phyloP scores from a whole-genome alignment of 345 rosid genomes.

The Arabidopsis thaliana region DNA sequence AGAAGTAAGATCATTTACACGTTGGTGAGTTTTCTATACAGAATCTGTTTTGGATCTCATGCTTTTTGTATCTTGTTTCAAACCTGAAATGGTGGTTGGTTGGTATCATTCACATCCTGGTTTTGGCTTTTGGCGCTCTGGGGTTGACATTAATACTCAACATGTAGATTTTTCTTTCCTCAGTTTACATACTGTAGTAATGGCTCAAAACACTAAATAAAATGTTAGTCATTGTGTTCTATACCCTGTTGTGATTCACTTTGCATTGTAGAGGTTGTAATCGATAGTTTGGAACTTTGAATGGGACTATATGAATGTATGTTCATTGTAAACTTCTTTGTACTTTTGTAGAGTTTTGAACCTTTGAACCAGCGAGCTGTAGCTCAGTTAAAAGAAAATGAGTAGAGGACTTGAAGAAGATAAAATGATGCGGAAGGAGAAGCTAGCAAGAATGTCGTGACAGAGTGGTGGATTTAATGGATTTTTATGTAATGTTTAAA shows the following conservation, averaged over 20 bases:
- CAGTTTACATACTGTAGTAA: background rate
- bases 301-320: background rate
- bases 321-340: constrained; percentile 21
- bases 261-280: background rate
- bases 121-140: constrained; percentile 99
- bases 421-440: too few species aligned
- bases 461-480: too few species aligned
- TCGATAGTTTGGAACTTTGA: too few species aligned
- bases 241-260: background rate
- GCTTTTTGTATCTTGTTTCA: constrained; percentile 35
- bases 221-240: background rate
- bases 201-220: background rate
- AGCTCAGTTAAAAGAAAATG: constrained; percentile 38
- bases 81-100: constrained; percentile 99
- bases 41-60: too few species aligned
- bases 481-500: too few species aligned
- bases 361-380: constrained; percentile 98
- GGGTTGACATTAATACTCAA: constrained; percentile 97
- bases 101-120: constrained; percentile 99
- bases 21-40: too few species aligned
- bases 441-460: too few species aligned
- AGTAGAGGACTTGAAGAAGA: too few species aligned
- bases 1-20: too few species aligned
- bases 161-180: constrained; percentile 56
- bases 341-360: constrained; percentile 86